Conservation (phyloP, 2,329 filamentous ascomycete genomes). For the Talaromyces sp. region DNA sequence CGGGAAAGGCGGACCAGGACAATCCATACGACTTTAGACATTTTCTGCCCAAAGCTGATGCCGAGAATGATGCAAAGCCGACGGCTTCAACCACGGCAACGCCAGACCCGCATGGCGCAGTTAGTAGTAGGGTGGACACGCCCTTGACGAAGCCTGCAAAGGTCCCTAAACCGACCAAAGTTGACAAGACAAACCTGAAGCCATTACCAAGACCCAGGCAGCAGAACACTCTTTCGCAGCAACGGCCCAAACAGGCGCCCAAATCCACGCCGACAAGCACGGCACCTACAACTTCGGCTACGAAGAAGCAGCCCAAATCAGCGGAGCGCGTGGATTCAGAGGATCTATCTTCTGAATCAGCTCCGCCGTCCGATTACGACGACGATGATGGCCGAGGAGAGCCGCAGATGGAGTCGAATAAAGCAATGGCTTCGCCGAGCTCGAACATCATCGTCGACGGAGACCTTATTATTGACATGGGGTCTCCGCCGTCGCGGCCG, state of each 20-base stretch:
- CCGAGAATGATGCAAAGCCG: constrained; percentile 26
- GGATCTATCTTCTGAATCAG: constrained; percentile 20
- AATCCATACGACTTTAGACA: constrained; percentile 47
- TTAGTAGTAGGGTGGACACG: constrained; percentile 27
- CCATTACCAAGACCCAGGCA: constrained; percentile 16
- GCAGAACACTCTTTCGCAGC: constrained; percentile 7
- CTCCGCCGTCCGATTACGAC: constrained; percentile 26
- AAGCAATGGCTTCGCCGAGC: constrained; percentile 27
- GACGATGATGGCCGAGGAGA: constrained; percentile 10
- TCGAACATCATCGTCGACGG: constrained; percentile 43
- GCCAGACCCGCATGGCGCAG: constrained; percentile 27
- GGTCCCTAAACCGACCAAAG: constrained; percentile 18
- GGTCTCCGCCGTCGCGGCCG: constrained; percentile 35
- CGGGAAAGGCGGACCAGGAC: constrained; percentile 31
- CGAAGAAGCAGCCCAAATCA: constrained; percentile 20
- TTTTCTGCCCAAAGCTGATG: constrained; percentile 39
- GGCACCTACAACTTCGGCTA: background rate
- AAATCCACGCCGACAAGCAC: background rate
- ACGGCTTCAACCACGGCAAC: constrained; percentile 26
- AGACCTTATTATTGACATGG: constrained; percentile 45
- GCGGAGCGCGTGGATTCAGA: constrained; percentile 18
- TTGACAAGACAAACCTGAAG: constrained; percentile 20
- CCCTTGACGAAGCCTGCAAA: constrained; percentile 26
- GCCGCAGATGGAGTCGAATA: constrained; percentile 18
- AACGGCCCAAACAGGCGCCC: constrained; percentile 11